Conservation (phyloP, 345 rosid genomes). For the Hibiscus trionum region DNA sequence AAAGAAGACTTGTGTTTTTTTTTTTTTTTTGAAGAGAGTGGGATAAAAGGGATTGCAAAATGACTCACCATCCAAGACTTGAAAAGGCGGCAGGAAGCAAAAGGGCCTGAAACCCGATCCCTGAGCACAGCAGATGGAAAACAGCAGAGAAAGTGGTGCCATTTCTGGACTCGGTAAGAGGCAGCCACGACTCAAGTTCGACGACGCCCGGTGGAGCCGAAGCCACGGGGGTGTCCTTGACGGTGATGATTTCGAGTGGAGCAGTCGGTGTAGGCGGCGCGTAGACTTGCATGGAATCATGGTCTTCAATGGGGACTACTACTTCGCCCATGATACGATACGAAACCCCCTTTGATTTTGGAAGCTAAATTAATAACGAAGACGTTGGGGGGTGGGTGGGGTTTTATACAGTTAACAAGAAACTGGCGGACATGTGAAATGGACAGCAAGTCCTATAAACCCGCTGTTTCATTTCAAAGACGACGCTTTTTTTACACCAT, state of each 20-base stretch:
- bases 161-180: conserved; percentile 44
- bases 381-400: not conserved
- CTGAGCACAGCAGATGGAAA: conserved; percentile 35
- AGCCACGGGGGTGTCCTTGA: not conserved
- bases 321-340: not conserved
- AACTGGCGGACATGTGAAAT: not conserved
- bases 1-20: not conserved
- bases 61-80: conserved; percentile 38
- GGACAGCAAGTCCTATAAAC: not conserved
- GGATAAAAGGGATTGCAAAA: not conserved
- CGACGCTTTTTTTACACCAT: too few relatives aligned
- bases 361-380: not conserved
- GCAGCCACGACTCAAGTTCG: conserved; percentile 34
- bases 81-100: conserved; percentile 37
- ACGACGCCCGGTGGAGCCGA: not conserved
- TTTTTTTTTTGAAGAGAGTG: not conserved
- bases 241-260: not conserved
- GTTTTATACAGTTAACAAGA: not conserved
- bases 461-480: not conserved
- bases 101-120: conserved; percentile 38
- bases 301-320: not conserved
- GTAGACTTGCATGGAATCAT: not conserved
- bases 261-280: not conserved
- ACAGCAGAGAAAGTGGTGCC: conserved; percentile 15
- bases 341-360: not conserved